Evolutionary conservation across 768 basidiomycete genomes (phyloP).

Genomic region (Suillus tomentosus): DNA sequence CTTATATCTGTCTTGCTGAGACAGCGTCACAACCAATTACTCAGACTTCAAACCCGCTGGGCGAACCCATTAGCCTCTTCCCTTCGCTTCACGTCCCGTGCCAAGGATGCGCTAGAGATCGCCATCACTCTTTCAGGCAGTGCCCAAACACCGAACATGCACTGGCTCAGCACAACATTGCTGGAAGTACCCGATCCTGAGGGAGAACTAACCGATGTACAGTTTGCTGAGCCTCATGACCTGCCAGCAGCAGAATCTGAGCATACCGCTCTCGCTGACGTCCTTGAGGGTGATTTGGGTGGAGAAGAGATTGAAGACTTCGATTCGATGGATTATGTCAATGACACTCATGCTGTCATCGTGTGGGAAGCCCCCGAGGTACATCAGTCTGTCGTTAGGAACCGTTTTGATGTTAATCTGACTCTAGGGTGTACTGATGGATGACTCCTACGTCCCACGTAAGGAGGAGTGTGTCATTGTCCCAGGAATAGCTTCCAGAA

Average conservation of each 20-base stretch:
- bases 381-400: background rate
- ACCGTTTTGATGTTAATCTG: background rate
- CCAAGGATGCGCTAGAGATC: conserved; percentile 8
- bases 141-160: background rate
- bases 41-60: conserved; percentile 21
- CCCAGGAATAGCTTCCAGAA: background rate
- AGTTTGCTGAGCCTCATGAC: background rate
- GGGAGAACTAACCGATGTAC: background rate
- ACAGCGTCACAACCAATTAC: conserved; percentile 10
- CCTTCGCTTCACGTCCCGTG: conserved; percentile 14
- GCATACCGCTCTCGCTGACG: conserved; percentile 9
- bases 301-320: conserved; percentile 1
- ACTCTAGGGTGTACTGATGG: background rate
- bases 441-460: background rate
- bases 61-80: conserved; percentile 17
- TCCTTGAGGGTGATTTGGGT: conserved; percentile 11
- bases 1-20: no score
- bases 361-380: conserved; percentile 9
- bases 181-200: conserved; percentile 3
- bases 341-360: background rate
- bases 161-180: conserved; percentile 8
- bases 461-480: background rate
- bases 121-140: conserved; percentile 10
- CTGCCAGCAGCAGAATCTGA: background rate
- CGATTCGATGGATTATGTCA: background rate